These are phyloP conservation scores for Ceratocystis harringtonii DNA, from an alignment of 2,329 filamentous ascomycete genomes.

Conservation along the genomic window DNA sequence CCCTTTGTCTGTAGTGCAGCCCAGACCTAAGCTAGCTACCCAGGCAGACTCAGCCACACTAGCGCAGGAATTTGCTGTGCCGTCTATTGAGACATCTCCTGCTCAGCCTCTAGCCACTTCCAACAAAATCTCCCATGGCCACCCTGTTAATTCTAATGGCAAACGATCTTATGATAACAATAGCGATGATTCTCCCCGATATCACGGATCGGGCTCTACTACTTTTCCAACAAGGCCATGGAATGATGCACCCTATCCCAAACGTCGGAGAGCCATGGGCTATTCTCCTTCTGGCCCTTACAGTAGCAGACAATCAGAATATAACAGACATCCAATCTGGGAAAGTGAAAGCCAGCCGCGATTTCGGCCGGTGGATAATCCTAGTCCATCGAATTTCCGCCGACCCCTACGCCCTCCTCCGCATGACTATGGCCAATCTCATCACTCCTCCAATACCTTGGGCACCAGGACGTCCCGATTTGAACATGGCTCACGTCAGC, in stretches of 20 bases:
- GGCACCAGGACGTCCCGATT: neutral
- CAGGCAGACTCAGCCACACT: neutral
- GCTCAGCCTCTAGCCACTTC: neutral
- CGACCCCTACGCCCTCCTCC: neutral
- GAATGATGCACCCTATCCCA: neutral
- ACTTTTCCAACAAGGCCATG: neutral
- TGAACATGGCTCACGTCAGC: neutral
- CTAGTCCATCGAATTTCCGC: neutral
- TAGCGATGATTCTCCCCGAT: neutral
- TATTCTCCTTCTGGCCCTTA: neutral
- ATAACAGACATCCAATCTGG: neutral
- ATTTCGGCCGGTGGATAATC: neutral
- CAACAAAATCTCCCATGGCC: neutral
- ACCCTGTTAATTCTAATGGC: neutral
- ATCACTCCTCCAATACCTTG: neutral
- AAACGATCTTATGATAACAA: conserved; percentile 5
- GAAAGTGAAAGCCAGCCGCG: neutral
- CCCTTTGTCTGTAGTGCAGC: neutral
- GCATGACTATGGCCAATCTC: fast-evolving
- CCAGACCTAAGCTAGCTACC: neutral
- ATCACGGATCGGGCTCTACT: neutral
- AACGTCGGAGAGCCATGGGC: neutral
- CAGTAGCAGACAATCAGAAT: neutral
- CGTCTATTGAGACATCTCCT: conserved; percentile 12
- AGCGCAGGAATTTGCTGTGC: conserved; percentile 3